Evolutionary conservation across 805 yeast genomes (phyloP), one percentile per base, ranked within the genome.

Genomic region (Kodamaea sagamina): DNA sequence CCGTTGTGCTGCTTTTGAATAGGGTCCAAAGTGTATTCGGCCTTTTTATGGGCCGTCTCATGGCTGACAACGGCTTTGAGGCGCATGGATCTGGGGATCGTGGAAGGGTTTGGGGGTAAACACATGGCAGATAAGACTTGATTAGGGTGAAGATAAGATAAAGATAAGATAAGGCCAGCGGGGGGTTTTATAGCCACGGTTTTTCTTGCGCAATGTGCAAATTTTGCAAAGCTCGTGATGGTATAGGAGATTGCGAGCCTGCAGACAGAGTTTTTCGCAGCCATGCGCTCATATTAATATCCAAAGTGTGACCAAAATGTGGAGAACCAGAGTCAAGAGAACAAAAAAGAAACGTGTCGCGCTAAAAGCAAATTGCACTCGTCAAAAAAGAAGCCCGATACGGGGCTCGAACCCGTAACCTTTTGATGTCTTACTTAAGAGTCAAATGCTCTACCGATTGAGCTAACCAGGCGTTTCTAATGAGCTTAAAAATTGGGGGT

Each of bases 331-430:
- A 13, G 16, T 22, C 15, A 11, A 35, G 10, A 32, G 18, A 17
- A 18, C 6, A 34, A 34, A 24, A 26, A 36, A 28, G 8, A 9
- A 3, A 15, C n/a, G n/a, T n/a, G n/a, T n/a, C n/a, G n/a, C n/a
- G n/a, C n/a, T n/a, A n/a, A n/a, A n/a, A n/a, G n/a, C n/a, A n/a
- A n/a, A n/a, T n/a, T n/a, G n/a, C n/a, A n/a, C n/a, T n/a, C n/a
- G n/a, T n/a, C n/a, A 43, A 46, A 37, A 45, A 38, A 11, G 12
- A 44, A 48, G 52, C 52, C 52, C 52, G 52, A 48, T 48, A 41
- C 52, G 52, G 52, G 51, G 52, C 46, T 48, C 52, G 52, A 48
- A 48, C 52, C 52, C 52, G 52, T 41, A 46, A 46, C 52, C 52
- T 48, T 46, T 48, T 48, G 52, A 46, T 48, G 41, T 44, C 49